Evolutionary conservation across 176 grass and related monocot genomes (phyloP), one percentile per base, ranked within the genome.

Genomic region (Bromus sterilis): DNA sequence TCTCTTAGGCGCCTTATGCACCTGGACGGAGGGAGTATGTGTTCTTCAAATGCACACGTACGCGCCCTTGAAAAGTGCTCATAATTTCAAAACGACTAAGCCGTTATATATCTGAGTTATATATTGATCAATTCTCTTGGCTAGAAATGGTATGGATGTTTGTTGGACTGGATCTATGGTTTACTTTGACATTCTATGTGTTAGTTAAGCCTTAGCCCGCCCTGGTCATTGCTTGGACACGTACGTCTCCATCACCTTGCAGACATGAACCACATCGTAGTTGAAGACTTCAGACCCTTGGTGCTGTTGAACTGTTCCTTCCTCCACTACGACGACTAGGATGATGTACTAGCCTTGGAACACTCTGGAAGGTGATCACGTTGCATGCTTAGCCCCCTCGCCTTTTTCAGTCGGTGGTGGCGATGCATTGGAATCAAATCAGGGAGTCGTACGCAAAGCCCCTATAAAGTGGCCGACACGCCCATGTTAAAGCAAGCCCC

Each of bases 381-480:
- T 46, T 39, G 79, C 63, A 68, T 61, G 78, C 85, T 70, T 2
- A 29, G 49, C 64, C 14, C 66, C 69, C 68, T 74, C 0, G 20
- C 1, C 56, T 74, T 84, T 66, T 31, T 5, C 56, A 53, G 36
- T 83, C 5, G 70, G 57, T 48, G 70, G 56, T 39, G 72, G 25
- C 43, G 59, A 56, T 56, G 11, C 14, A 46, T 59, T 76, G 82
- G 82, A 76, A 84, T 76, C 72, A 84, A 59, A 76, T 46, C 71
- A 67, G 9, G 61, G 66, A 9, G 11, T 81, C 85, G 60, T 75
- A 65, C 69, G 35, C 68, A 81, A 55, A 70, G 68, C 78, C 69
- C 78, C 69, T 80, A 51, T 34, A 61, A 53, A 83, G 91, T 93
- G 91, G 91, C 91, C 91, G 88, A 93, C 88, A 90, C 34, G 13